phyloP scores from a whole-genome alignment of 2,329 filamentous ascomycete species.

The Scytalidium sp. region DNA sequence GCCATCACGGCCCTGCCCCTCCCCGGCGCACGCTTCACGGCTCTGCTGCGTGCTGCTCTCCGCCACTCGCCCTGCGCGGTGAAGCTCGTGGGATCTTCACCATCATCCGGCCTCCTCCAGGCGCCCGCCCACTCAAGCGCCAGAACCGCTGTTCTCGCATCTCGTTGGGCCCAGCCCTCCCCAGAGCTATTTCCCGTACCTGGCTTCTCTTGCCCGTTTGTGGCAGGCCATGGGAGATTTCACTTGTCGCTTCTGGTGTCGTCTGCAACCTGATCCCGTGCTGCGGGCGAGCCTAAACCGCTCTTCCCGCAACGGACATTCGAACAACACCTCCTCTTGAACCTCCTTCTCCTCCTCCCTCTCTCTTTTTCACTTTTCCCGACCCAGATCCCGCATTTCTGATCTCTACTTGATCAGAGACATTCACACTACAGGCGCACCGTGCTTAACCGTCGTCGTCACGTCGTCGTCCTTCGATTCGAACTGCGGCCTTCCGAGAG shows the following conservation, averaged over 20 bases:
- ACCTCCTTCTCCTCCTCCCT: slow-evolving; percentile 8
- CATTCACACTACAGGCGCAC: slow-evolving; percentile 3
- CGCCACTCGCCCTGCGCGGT: slow-evolving; percentile 1
- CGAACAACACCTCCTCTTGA: neutral
- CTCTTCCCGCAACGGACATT: neutral
- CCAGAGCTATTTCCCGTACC: slow-evolving; percentile 16
- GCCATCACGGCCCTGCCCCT: neutral
- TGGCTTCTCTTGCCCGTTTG: slow-evolving; percentile 12
- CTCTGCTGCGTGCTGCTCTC: slow-evolving; percentile 1
- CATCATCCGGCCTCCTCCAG: slow-evolving; percentile 17
- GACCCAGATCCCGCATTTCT: too few species aligned
- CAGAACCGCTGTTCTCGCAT: slow-evolving; percentile 14
- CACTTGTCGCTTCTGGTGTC: slow-evolving; percentile 7
- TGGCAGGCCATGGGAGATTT: too few species aligned
- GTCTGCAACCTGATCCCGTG: slow-evolving; percentile 24
- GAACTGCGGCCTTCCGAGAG: slow-evolving; percentile 18
- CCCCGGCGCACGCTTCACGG: slow-evolving; percentile 1
- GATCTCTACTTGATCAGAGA: neutral
- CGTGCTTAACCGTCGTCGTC: slow-evolving; percentile 13
- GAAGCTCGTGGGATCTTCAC: slow-evolving; percentile 21
- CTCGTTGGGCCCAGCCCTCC: slow-evolving; percentile 22
- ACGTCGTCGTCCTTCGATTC: slow-evolving; percentile 11
- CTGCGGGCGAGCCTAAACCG: neutral
- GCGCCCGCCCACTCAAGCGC: slow-evolving; percentile 25
- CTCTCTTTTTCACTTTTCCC: neutral